Evolutionary conservation across 768 basidiomycete genomes (phyloP), one percentile per base, ranked within the genome.

Genomic region (Panaeolus papilionaceus): DNA sequence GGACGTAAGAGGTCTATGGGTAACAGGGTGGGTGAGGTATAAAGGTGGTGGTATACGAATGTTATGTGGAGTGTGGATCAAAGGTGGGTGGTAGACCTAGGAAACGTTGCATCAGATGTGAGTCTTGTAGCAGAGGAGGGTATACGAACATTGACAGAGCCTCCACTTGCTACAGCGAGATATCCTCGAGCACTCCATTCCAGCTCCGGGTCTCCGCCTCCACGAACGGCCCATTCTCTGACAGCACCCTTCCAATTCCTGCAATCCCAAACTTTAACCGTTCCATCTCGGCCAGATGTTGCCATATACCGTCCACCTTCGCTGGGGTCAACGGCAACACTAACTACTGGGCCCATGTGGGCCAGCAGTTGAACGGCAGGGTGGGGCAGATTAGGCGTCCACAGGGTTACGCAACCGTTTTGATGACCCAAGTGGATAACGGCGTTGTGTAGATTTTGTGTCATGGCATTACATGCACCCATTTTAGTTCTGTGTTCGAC

Each of bases 221-320:
- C 89, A 65, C 94, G 82, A 44, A 92, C 83, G 9, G 78, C 81
- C 95, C 96, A 83, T 77, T 91, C 86, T 67, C 94, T 83, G 40
- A 99, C 87, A 3, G 90, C 88, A 8, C 93, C 92, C 70, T 92
- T 95, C 96, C 96, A 98, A 80, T 95, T 98, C 66, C 98, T 81
- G 74, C 92, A 94, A 79, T 99, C 98, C 98, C 98, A 99, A 1
- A 99, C 84, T 73, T 98, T 99, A 63, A 99, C 92, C 0, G 81
- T 87, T 0, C 95, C 92, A 74, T 99, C 98, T 69, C 89, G 83
- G 0, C 96, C 96, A 1, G 92, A 84, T 0, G 95, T 97, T 1
- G 94, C 92, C 91, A 98, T 93, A 73, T 98, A 96, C 38, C 95
- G 77, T 0, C 97, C 97, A 1, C 92, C 91, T 6, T 89, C 84